phyloP scores from a whole-genome alignment of 768 basidiomycete genomes.

The Chalciporus sphaerocephalus region DNA sequence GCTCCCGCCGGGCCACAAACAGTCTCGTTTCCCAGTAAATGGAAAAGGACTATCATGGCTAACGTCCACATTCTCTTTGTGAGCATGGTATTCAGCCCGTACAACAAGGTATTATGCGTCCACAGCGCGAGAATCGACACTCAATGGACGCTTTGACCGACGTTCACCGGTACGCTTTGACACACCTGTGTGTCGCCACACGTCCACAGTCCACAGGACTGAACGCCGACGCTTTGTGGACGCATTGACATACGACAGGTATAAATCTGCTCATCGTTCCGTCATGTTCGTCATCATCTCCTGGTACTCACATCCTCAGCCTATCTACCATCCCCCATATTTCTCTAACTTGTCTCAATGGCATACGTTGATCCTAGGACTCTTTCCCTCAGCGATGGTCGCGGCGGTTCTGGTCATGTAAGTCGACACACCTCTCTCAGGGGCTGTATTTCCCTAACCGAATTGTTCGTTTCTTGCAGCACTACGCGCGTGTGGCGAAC shows the following conservation, averaged over 20 bases:
- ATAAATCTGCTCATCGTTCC: slow-evolving; percentile 3
- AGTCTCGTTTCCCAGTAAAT: too few relatives aligned
- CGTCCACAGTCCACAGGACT: background rate
- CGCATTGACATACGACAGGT: background rate
- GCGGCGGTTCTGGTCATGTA: slow-evolving; percentile 8
- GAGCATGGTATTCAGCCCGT: background rate
- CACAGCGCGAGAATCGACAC: background rate
- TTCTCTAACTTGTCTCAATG: slow-evolving; percentile 1
- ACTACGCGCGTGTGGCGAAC: slow-evolving; percentile 8
- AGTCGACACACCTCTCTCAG: background rate
- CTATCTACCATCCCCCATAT: background rate
- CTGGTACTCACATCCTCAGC: background rate
- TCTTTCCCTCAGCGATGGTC: slow-evolving; percentile 2
- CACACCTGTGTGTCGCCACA: too few relatives aligned
- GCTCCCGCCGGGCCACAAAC: too few relatives aligned
- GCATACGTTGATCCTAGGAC: slow-evolving; percentile 6
- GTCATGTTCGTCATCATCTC: background rate
- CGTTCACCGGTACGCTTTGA: too few relatives aligned
- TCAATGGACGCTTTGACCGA: too few relatives aligned
- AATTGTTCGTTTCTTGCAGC: slow-evolving; percentile 10
- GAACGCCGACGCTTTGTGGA: background rate
- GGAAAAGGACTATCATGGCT: background rate
- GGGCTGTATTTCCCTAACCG: background rate
- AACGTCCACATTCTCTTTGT: background rate
- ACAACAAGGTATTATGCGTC: background rate